These are phyloP conservation scores for Suhomyces choctaworum DNA, from an alignment of 1,139 yeast genomes.

Conservation along the genomic window DNA sequence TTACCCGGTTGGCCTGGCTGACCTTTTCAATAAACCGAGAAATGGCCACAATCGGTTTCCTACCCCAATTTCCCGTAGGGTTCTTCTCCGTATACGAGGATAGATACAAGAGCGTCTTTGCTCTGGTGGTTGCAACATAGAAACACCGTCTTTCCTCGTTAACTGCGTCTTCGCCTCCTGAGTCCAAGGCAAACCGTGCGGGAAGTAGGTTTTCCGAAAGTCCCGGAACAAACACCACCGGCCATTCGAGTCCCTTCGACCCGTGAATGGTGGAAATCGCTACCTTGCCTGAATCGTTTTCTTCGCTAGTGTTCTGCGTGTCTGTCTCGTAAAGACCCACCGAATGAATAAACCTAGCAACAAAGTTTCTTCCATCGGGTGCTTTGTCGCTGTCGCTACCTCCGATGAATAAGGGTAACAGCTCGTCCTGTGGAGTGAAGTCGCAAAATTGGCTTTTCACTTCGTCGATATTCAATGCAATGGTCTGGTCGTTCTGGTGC, in stretches of 20 bases:
- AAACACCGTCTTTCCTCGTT: slow-evolving; percentile 82
- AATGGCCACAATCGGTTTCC: slow-evolving; percentile 22
- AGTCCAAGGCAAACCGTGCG: slow-evolving; percentile 39
- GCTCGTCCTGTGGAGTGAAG: slow-evolving; percentile 51
- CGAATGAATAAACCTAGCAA: slow-evolving; percentile 58
- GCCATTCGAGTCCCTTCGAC: slow-evolving; percentile 95
- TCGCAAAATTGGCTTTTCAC: slow-evolving; percentile 44
- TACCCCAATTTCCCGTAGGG: slow-evolving; percentile 21
- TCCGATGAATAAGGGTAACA: slow-evolving; percentile 20
- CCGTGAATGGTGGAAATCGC: slow-evolving; percentile 79
- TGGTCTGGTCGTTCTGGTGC: slow-evolving; percentile 28
- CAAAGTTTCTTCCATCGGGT: slow-evolving; percentile 29
- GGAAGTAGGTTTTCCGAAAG: slow-evolving; percentile 64
- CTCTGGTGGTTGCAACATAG: slow-evolving; percentile 87
- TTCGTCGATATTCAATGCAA: slow-evolving; percentile 43
- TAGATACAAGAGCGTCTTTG: slow-evolving; percentile 49
- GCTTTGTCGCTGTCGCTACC: slow-evolving; percentile 21
- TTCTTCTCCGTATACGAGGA: slow-evolving; percentile 35
- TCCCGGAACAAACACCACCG: slow-evolving; percentile 80
- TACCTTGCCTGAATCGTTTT: slow-evolving; percentile 29
- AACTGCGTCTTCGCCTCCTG: slow-evolving; percentile 36
- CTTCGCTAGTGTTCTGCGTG: slow-evolving; percentile 14
- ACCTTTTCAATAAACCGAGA: slow-evolving; percentile 33
- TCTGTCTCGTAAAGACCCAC: slow-evolving; percentile 55
- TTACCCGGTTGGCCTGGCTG: slow-evolving; percentile 9